A percentile compares a stretch with the other conserved stretches of the same genome.
phyloP scores from a whole-genome alignment of 257 asterid genomes.

The Capsicum chinense region DNA sequence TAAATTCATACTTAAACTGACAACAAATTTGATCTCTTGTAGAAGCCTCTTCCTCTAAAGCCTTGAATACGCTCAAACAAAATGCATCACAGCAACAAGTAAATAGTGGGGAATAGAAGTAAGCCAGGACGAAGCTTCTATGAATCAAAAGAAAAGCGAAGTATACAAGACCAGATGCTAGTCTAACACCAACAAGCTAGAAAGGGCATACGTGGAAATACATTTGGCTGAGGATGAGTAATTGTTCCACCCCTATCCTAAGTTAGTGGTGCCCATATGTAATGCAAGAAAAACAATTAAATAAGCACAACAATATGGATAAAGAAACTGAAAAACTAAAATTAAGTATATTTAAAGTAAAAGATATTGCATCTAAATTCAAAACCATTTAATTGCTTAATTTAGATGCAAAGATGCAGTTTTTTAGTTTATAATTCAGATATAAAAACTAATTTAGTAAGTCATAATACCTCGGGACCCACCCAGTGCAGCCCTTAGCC shows the following conservation, averaged over 20 bases:
- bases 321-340: not conserved
- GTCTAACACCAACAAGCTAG: not conserved
- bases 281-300: not conserved
- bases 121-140: conserved; percentile 5
- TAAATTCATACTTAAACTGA: not conserved
- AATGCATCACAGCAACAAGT: not conserved
- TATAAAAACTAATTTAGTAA: not conserved
- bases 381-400: not conserved
- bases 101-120: conserved; percentile 9
- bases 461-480: not conserved
- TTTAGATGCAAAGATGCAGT: conserved; percentile 9
- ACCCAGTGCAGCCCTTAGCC: not conserved
- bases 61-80: conserved; percentile 17
- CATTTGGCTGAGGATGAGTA: not conserved
- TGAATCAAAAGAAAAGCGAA: conserved; percentile 16
- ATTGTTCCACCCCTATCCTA: not conserved
- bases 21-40: not conserved
- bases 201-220: conserved; percentile 2
- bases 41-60: conserved; percentile 26
- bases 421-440: not conserved
- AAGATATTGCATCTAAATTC: not conserved
- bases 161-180: not conserved
- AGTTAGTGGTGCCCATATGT: conserved; percentile 6
- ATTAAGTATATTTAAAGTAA: not conserved
- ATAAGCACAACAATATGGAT: not conserved